Base-by-base conservation (phyloP, 441 rosid genomes). In the Syzygium syzygioides region DNA sequence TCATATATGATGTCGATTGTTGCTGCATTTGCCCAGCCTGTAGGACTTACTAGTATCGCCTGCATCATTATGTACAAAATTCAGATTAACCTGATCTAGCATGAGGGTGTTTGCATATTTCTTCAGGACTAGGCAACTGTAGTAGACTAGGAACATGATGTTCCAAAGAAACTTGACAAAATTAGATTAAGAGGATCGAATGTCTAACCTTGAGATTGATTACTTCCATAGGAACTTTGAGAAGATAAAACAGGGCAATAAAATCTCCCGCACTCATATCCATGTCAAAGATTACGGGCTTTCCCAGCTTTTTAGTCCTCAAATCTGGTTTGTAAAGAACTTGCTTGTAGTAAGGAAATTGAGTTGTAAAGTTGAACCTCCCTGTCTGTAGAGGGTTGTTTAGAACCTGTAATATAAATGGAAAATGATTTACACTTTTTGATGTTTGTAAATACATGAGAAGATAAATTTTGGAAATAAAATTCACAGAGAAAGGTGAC, bases 191-290 rank as follows among this genome's bases (percentile, higher is more conserved):
- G 53, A 41, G 10, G 0, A 41, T 37, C 18, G 1, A 76, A 76
- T 41, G 83, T 23, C 53, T 52, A 91, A 94, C 99, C 96, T 96
- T 96, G 89, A 98, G 94, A 86, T 96, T 91, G 85, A 98, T 93
- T 52, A 90, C 89, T 91, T 96, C 96, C 83, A 91, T 92, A 14
- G 99, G 97, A 56, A 93, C 95, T 93, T 98, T 98, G 9, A 98
- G 96, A 54, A 98, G 98, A 89, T 94, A 98, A 86, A 98, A 93
- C 23, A 98, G 94, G 79, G 99, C 92, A 1, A 98, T 88, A 88
- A 98, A 95, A 93, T 98, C 99, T 91, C 99, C 99, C n/a, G 94
- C 93, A 76, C 99, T 98, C 99, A 98, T 96, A 88, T 98, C 99
- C 97, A 95, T 98, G 92, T 98, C 99, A 50, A 96, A 96, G 68